Percentiles rank a stretch among this genome's conserved stretches.
phyloP scores from a whole-genome alignment of 345 rosid species.

The Salix udensis region DNA sequence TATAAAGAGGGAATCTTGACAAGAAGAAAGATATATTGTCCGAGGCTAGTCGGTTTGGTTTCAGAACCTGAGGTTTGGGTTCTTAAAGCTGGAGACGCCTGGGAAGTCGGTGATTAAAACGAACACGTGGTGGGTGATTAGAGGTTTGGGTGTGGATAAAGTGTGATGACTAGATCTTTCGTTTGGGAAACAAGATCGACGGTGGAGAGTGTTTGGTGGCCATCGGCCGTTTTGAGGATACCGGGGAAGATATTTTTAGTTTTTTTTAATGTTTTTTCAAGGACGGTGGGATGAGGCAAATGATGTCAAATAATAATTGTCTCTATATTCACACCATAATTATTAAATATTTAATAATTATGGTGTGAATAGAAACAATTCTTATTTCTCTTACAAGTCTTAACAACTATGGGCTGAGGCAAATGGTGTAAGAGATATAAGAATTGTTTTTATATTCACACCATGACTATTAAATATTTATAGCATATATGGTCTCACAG shows the following conservation, averaged over 20 bases:
- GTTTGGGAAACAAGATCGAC: neutral
- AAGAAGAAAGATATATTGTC: neutral
- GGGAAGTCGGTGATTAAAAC: neutral
- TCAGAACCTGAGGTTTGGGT: slow-evolving; percentile 4
- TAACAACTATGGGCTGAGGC: too few relatives aligned
- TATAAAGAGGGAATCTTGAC: neutral
- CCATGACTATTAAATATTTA: too few relatives aligned
- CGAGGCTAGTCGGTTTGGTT: neutral
- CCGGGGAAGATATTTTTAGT: neutral
- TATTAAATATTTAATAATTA: too few relatives aligned
- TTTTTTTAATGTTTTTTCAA: neutral
- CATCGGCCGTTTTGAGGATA: neutral
- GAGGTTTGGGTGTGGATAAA: neutral
- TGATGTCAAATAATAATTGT: too few relatives aligned
- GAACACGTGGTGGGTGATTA: neutral
- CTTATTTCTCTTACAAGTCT: too few relatives aligned
- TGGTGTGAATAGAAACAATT: too few relatives aligned
- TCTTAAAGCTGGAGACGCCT: neutral
- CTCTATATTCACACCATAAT: too few relatives aligned
- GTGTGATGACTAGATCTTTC: neutral
- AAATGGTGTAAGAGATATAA: too few relatives aligned
- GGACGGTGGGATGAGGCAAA: neutral
- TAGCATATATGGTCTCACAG: too few relatives aligned
- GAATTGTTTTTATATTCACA: too few relatives aligned
- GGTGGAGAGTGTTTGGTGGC: neutral